These are phyloP conservation scores for Blyttiomyces sp. DNA, from an alignment of 371 early-diverging fungal genomes.

Conservation along the genomic window DNA sequence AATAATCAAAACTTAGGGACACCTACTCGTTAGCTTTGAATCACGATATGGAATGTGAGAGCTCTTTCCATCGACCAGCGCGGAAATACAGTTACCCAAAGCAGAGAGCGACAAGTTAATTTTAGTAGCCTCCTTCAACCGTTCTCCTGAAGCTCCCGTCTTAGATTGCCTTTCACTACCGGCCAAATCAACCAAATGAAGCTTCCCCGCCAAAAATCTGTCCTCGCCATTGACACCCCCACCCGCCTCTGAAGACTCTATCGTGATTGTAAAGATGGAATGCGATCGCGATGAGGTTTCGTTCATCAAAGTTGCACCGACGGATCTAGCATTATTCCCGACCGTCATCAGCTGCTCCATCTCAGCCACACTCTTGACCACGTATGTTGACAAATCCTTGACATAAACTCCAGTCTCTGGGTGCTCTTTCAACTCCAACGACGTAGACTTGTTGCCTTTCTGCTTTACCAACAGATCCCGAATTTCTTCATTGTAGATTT, in stretches of 20 bases:
- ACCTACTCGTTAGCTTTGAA: slow-evolving; percentile 70
- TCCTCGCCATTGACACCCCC: slow-evolving; percentile 21
- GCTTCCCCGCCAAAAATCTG: slow-evolving; percentile 49
- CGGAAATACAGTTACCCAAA: slow-evolving; percentile 91
- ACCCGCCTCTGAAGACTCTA: slow-evolving; percentile 47
- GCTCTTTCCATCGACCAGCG: slow-evolving; percentile 78
- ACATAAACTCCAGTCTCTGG: slow-evolving; percentile 57
- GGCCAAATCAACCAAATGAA: slow-evolving; percentile 93
- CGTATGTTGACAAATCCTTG: slow-evolving; percentile 50
- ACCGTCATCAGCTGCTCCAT: slow-evolving; percentile 50
- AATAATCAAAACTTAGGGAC: not conserved
- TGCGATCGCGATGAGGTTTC: slow-evolving; percentile 58
- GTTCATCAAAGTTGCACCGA: slow-evolving; percentile 66
- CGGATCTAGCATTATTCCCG: slow-evolving; percentile 58
- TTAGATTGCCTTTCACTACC: slow-evolving; percentile 88
- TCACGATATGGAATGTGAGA: slow-evolving; percentile 88
- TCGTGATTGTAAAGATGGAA: slow-evolving; percentile 63
- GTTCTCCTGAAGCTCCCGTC: slow-evolving; percentile 77
- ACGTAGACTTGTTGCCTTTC: slow-evolving; percentile 37
- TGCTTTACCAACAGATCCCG: slow-evolving; percentile 90
- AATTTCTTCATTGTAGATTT: slow-evolving; percentile 98
- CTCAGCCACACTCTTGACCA: slow-evolving; percentile 54
- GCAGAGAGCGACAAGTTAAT: slow-evolving; percentile 94
- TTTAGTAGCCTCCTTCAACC: slow-evolving; percentile 87
- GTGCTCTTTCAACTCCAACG: slow-evolving; percentile 52